Base-by-base conservation (phyloP, 2,329 filamentous ascomycete genomes). In the Bipolaris bicolor region DNA sequence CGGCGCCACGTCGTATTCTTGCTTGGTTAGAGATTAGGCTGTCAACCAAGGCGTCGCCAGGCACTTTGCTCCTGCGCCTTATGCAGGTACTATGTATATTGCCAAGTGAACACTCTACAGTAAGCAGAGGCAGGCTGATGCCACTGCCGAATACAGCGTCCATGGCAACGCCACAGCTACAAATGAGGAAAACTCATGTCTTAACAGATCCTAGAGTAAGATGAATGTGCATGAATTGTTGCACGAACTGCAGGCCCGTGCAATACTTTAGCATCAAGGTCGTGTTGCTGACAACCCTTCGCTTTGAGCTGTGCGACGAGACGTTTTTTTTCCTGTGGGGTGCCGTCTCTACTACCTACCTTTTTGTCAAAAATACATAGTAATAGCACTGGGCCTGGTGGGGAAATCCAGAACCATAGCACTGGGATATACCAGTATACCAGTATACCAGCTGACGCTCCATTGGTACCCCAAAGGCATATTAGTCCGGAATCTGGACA, bases 61-160 rank as follows among this genome's bases (percentile, higher is more conserved):
- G 10, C 34, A 18, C 22, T 22, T 33, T 26, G 33, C 34, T 29
- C 20, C 34, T 9, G n/a, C 47, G 47, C 34, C 45, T 48, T 40
- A 53, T 57, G 50, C 58, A 57, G 54, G 54, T 51, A 48, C 49
- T 36, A 50, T 40, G 20, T 16, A 4, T 5, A 13, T 36, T 16
- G 48, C 41, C 40, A 49, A 34, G 15, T 3, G 24, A 20, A 16
- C 2, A 15, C 9, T 41, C 49, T 22, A 44, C 34, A 44, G 16
- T 29, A 31, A 22, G 24, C 53, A 47, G 51, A 44, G 48, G 51
- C 43, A 49, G 22, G 36, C 15, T 40, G 22, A 18, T 39, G 10
- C 45, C 45, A 16, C 20, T 40, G 39, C 50, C 46, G 11, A 7
- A 54, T 20, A 13, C 6, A 26, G 39, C 16, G n/a, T 24, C 31